Evolutionary conservation across 2,329 filamentous ascomycete species (phyloP), one percentile per base, ranked within the genome.

Genomic region (Monosporascus sp.): DNA sequence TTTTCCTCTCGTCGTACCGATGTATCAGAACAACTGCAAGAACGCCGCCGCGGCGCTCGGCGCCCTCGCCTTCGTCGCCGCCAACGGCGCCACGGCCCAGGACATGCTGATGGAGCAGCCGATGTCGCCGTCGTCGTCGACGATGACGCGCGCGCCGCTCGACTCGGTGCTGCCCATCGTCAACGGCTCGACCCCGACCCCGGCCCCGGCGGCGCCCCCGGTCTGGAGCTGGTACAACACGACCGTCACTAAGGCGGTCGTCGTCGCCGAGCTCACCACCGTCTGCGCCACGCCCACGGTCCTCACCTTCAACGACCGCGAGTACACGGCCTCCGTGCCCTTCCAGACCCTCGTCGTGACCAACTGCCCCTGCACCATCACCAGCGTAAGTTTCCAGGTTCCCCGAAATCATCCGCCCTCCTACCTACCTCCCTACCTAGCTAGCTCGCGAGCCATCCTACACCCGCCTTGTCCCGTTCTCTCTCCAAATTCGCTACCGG

Each of bases 321-420:
- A 72, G 48, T 84, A 80, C 73, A 76, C 78, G 48, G 74, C 83
- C 61, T 78, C 76, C 50, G 72, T 75, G 65, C 75, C 81, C 9
- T 35, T 35, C 56, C 70, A 79, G 61, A 78, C 77, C 52, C 68
- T 84, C 58, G 82, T 78, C 62, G 76, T 86, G 52, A 75, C 72
- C 38, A 71, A 80, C 65, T 81, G 78, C 69, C 77, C 78, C 54
- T 81, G 78, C 72, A 79, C 78, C 45, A 57, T 71, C 41, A 63
- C 65, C 26, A 66, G 58, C 6, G 66, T 69, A 60, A 52, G 65
- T 58, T 44, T 44, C 48, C 22, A 20, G 14, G 8, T 24, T 51
- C 17, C 20, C 22, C 26, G n/a, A 31, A 26, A 35, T 31, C 7
- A 37, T 24, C 20, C 4, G 26, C 50, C 47, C 7, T 11, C 9